These are phyloP conservation scores for Lactarius sp. DNA, from an alignment of 768 basidiomycete species.

Conservation along the genomic window DNA sequence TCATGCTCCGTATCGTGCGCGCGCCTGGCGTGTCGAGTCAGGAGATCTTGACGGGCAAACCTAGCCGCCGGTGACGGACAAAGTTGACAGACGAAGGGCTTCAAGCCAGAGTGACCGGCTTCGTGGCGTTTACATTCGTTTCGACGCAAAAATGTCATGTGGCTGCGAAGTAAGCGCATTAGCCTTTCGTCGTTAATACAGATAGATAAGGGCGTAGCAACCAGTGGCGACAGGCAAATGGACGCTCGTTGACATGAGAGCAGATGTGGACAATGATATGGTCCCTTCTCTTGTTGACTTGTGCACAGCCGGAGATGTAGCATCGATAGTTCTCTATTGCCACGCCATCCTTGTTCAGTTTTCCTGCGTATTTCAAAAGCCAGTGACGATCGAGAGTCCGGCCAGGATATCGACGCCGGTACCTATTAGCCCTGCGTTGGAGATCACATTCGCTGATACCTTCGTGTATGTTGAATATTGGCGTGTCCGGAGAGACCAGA, in stretches of 20 bases:
- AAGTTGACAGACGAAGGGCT: conserved; percentile 55
- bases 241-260: conserved; percentile 64
- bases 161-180: conserved; percentile 35
- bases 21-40: conserved; percentile 59
- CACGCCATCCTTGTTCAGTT: conserved; percentile 53
- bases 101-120: conserved; percentile 52
- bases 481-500: conserved; percentile 30
- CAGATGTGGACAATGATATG: conserved; percentile 73
- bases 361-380: conserved; percentile 64
- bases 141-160: conserved; percentile 62
- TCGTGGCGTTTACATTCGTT: conserved; percentile 78
- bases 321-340: conserved; percentile 59
- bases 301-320: conserved; percentile 60
- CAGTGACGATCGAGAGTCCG: conserved; percentile 59
- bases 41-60: conserved; percentile 64
- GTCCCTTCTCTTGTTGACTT: conserved; percentile 66
- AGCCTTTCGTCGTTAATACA: conserved; percentile 10
- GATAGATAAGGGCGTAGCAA: conserved; percentile 27
- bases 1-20: conserved; percentile 42
- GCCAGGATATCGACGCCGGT: conserved; percentile 49
- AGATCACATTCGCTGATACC: conserved; percentile 55
- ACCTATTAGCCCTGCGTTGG: conserved; percentile 49
- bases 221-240: conserved; percentile 62
- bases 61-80: conserved; percentile 43
- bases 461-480: conserved; percentile 58